A percentile compares a stretch with the other conserved stretches of the same genome.
phyloP scores from a whole-genome alignment of 176 grass and related monocot species.

The Eleusine indica region DNA sequence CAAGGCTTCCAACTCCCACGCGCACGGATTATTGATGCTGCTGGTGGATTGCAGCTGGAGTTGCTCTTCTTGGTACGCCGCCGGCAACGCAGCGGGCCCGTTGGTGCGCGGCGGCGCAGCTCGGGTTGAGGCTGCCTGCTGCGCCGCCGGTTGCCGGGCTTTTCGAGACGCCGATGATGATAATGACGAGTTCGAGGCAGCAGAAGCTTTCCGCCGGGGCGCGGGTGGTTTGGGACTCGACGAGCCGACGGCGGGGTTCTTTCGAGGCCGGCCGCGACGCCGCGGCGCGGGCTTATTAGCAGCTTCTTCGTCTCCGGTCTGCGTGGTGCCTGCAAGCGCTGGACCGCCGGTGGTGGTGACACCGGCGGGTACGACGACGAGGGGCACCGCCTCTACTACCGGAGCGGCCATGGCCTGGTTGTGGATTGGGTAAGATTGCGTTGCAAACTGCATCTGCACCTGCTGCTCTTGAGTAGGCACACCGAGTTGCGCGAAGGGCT shows the following conservation, averaged over 20 bases:
- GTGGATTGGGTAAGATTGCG: neutral
- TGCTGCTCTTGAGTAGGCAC: neutral
- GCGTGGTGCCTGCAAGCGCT: too few relatives aligned
- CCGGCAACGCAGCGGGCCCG: neutral
- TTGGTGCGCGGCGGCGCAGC: neutral
- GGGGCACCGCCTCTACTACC: neutral
- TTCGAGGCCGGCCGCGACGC: constrained; percentile 26
- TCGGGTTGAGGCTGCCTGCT: too few relatives aligned
- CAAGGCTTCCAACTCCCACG: neutral
- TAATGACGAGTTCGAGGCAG: too few relatives aligned
- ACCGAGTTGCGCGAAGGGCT: neutral
- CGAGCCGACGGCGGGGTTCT: neutral
- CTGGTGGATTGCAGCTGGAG: neutral
- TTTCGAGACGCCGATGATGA: neutral
- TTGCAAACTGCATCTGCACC: neutral
- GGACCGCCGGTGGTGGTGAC: too few relatives aligned
- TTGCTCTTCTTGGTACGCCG: neutral
- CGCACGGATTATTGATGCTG: neutral
- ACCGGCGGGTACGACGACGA: neutral
- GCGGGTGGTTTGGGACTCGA: neutral
- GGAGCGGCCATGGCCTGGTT: neutral
- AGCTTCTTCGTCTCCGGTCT: neutral
- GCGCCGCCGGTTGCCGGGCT: neutral
- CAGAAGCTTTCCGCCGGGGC: neutral
- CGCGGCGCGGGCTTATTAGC: neutral